phyloP scores from a whole-genome alignment of 192 early-diverging fungal genomes.

The Coemansia reversa region DNA sequence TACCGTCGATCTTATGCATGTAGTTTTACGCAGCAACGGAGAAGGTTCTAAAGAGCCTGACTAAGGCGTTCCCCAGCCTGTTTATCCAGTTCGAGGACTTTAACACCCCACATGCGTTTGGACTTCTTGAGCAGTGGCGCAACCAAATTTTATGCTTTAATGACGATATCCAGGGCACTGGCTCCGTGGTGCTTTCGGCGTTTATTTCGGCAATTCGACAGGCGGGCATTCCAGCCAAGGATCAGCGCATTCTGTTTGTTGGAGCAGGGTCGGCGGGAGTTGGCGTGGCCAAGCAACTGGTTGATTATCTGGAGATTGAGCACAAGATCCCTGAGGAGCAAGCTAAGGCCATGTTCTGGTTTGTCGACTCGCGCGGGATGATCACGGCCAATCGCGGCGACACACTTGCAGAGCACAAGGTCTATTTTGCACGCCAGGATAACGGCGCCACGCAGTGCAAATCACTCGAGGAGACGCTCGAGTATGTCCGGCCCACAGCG shows the following conservation, averaged over 20 bases:
- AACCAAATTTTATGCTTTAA: conserved; percentile 84
- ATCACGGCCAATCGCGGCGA: conserved; percentile 89
- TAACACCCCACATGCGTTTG: conserved; percentile 89
- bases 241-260: conserved; percentile 90
- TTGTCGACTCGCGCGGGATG: conserved; percentile 91
- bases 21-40: conserved; percentile 83
- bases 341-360: conserved; percentile 63
- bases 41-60: conserved; percentile 71
- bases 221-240: conserved; percentile 61
- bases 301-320: conserved; percentile 76
- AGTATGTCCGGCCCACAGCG: conserved; percentile 85
- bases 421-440: conserved; percentile 84
- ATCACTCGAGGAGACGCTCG: conserved; percentile 69
- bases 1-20: conserved; percentile 2
- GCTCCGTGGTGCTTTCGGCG: conserved; percentile 90
- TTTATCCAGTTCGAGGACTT: conserved; percentile 98
- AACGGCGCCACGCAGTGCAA: conserved; percentile 78
- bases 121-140: conserved; percentile 76
- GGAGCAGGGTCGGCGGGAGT: conserved; percentile 94
- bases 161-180: conserved; percentile 69
- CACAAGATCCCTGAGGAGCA: conserved; percentile 72
- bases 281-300: conserved; percentile 89
- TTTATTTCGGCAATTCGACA: conserved; percentile 83
- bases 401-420: conserved; percentile 75
- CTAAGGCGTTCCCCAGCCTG: conserved; percentile 69